A percentile compares a stretch with the other conserved stretches of the same genome.
These are phyloP conservation scores for Capsicum chinense DNA, from an alignment of 257 asterid genomes.

Conservation along the genomic window DNA sequence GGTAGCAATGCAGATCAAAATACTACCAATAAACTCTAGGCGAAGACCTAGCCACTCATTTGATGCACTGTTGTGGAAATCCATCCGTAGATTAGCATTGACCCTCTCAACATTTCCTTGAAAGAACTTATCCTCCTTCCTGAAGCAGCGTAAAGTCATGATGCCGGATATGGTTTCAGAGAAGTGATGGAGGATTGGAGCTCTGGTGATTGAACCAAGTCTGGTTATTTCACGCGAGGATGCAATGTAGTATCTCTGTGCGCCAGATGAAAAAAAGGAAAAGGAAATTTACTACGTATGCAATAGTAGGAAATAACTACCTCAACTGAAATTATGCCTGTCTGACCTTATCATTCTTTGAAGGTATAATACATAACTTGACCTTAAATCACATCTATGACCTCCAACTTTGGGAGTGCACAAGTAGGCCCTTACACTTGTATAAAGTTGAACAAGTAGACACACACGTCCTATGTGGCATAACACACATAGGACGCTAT, in stretches of 20 bases:
- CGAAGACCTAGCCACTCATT: constrained; percentile 88
- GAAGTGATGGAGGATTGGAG: constrained; percentile 80
- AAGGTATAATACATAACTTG: too few relatives aligned
- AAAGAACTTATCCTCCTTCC: constrained; percentile 53
- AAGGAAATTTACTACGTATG: neutral
- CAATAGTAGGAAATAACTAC: neutral
- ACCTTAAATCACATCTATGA: too few relatives aligned
- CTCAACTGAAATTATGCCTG: neutral
- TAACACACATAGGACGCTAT: too few relatives aligned
- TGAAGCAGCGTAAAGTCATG: constrained; percentile 69
- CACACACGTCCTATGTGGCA: too few relatives aligned
- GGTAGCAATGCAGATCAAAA: constrained; percentile 55
- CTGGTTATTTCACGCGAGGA: constrained; percentile 80
- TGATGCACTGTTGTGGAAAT: constrained; percentile 67
- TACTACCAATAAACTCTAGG: constrained; percentile 68
- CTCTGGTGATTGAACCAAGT: constrained; percentile 64
- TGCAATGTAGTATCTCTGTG: constrained; percentile 64
- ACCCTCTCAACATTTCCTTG: constrained; percentile 60
- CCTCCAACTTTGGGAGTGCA: too few relatives aligned
- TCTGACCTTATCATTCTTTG: neutral
- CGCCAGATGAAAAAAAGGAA: neutral
- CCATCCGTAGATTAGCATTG: constrained; percentile 58
- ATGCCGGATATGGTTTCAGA: constrained; percentile 73
- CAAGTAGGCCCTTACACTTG: too few relatives aligned
- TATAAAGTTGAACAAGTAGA: too few relatives aligned